Base-by-base conservation (phyloP, 768 basidiomycete genomes). In the Lactarius sp. region DNA sequence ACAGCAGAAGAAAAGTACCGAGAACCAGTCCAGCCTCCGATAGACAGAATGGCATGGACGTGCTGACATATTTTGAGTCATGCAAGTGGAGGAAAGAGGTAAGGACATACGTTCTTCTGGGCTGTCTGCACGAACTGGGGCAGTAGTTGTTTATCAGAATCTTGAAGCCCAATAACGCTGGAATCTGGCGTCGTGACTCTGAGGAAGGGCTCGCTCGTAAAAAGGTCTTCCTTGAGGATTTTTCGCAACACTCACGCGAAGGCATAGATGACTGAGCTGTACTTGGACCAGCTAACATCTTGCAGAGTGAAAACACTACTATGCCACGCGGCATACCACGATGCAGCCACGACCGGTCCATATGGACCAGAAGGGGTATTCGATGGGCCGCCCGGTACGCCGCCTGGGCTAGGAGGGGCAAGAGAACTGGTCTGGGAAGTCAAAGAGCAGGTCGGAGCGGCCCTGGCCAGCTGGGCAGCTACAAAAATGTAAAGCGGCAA, bases 1-100 rank as follows among this genome's bases (percentile, higher is more conserved):
- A 90, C 81, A 20, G 78, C 76, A 6, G 81, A 75, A 2, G 88
- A 90, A 71, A 83, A 90, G 71, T 77, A 88, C 31, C 68, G 72
- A 4, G 84, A 79, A 6, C 89, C 89, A 4, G 75, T 78, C 86
- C 86, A 90, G 34, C 89, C 89, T 27, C 89, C 89, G 27, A 92
- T 76, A 1, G 84, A 81, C 34, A 87, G 61, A 16, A 79, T 72
- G 0, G 87, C 83, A 56, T 78, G 75, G 9, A 88, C 85, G 64
- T 72, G 70, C 86, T 88, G 64, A 33, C 57, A 56, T 34, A 14
- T 20, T 22, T 36, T 58, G n/a, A 22, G 46, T 47, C n/a, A 47
- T 47, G 9, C 7, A 47, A 20, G 6, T 20, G 10, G 12, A 39
- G 27, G 12, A 37, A 14, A 41, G 6, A 10, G 7, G 16, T 0